Conservation (phyloP, 2,329 filamentous ascomycete genomes). For the Eutypella sp. region DNA sequence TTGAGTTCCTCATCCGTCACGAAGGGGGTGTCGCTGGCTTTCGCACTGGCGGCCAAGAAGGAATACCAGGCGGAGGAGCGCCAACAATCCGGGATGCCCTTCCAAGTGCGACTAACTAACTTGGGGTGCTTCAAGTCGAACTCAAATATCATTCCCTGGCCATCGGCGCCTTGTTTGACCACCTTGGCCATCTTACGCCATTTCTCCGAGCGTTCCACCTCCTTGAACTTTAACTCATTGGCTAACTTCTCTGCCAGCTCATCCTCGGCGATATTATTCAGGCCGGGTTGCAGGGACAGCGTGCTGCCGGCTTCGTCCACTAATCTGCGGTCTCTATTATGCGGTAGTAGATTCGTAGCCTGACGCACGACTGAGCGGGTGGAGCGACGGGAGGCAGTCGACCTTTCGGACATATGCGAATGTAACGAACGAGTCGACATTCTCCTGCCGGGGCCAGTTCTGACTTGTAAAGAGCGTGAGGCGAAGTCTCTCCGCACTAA, state of each 20-base stretch:
- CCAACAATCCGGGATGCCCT: constrained; percentile 96
- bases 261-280: constrained; percentile 53
- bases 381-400: constrained; percentile 46
- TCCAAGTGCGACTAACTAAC: constrained; percentile 89
- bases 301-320: constrained; percentile 65
- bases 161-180: constrained; percentile 43
- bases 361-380: constrained; percentile 52
- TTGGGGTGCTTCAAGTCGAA: constrained; percentile 83
- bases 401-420: constrained; percentile 50
- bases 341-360: constrained; percentile 54
- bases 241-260: constrained; percentile 46
- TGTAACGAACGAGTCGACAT: constrained; percentile 54
- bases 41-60: constrained; percentile 76
- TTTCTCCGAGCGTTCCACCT: constrained; percentile 59
- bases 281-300: constrained; percentile 54
- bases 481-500: constrained; percentile 36
- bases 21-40: constrained; percentile 51
- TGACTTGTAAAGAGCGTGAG: constrained; percentile 33
- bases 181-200: constrained; percentile 63
- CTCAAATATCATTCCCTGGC: constrained; percentile 60
- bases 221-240: constrained; percentile 56
- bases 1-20: constrained; percentile 68
- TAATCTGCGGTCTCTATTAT: constrained; percentile 56
- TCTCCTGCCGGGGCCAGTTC: constrained; percentile 48
- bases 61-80: constrained; percentile 90